A percentile compares a stretch with the other conserved stretches of the same genome.
phyloP scores from a whole-genome alignment of 331 rosid species.

The Malus hybrid region DNA sequence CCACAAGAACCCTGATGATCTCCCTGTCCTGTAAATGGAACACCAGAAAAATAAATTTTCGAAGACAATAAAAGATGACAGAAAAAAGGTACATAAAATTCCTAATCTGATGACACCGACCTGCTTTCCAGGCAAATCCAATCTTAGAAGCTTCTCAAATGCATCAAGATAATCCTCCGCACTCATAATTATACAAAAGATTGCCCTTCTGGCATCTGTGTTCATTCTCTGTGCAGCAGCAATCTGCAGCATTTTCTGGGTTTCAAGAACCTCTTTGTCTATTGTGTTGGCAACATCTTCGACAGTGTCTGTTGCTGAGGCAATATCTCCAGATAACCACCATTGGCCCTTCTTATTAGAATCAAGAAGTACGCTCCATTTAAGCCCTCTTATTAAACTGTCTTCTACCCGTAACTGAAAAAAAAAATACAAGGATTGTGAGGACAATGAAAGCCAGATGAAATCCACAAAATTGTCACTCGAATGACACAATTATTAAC shows the following conservation, averaged over 20 bases:
- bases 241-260: conserved; percentile 75
- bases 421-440: background rate
- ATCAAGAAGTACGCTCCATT: conserved; percentile 79
- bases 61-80: background rate
- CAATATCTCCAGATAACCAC: conserved; percentile 67
- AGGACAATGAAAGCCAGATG: background rate
- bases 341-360: conserved; percentile 86
- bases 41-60: background rate
- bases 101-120: conserved; percentile 18
- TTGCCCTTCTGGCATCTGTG: conserved; percentile 83
- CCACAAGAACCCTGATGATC: conserved; percentile 78
- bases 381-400: conserved; percentile 60
- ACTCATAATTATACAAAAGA: conserved; percentile 87
- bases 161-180: conserved; percentile 92
- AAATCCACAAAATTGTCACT: background rate
- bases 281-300: conserved; percentile 67
- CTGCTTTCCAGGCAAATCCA: conserved; percentile 87
- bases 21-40: conserved; percentile 62
- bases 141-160: conserved; percentile 81
- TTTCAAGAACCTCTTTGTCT: conserved; percentile 76
- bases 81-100: background rate
- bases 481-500: background rate
- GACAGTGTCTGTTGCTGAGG: conserved; percentile 39
- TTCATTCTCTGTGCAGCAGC: conserved; percentile 94
- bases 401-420: conserved; percentile 68